A percentile compares a stretch with the other conserved stretches of the same genome.
Evolutionary conservation across 192 early-diverging fungal species (phyloP).

Genomic region (Linderina pennispora): DNA sequence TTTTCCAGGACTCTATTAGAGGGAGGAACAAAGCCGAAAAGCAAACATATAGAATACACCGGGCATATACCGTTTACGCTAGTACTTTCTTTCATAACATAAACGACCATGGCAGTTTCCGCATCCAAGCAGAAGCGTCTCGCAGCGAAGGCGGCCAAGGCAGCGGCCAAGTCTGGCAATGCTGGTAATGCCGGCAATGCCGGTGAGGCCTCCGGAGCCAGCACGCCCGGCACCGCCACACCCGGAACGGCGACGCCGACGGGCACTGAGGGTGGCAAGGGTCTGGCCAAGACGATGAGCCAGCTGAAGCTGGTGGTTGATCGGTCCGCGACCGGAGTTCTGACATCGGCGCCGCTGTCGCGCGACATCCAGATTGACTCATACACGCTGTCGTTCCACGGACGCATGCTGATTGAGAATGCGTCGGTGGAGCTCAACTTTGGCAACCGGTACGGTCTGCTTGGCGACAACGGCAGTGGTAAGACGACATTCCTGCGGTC

Average conservation of each 20-base stretch:
- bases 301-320: slow-evolving; percentile 66
- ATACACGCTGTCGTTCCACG: slow-evolving; percentile 90
- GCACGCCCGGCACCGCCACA: slow-evolving; percentile 14
- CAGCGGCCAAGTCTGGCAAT: slow-evolving; percentile 28
- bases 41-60: no score
- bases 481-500: slow-evolving; percentile 94
- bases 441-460: slow-evolving; percentile 93
- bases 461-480: slow-evolving; percentile 94
- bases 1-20: no score
- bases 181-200: not conserved
- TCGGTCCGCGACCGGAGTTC: slow-evolving; percentile 86
- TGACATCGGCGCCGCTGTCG: slow-evolving; percentile 83
- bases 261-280: slow-evolving; percentile 10
- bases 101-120: slow-evolving; percentile 42
- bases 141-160: slow-evolving; percentile 66
- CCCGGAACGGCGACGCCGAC: slow-evolving; percentile 8
- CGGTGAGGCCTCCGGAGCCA: slow-evolving; percentile 2
- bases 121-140: slow-evolving; percentile 77
- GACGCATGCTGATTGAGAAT: slow-evolving; percentile 90
- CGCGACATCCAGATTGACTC: slow-evolving; percentile 95
- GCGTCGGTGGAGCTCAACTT: slow-evolving; percentile 96
- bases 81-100: not conserved
- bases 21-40: no score
- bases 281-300: slow-evolving; percentile 43
- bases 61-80: not conserved